Evolutionary conservation across 139 green algal species (phyloP), one percentile per base, ranked within the genome.

Genomic region (Haematococcus lacustris): DNA sequence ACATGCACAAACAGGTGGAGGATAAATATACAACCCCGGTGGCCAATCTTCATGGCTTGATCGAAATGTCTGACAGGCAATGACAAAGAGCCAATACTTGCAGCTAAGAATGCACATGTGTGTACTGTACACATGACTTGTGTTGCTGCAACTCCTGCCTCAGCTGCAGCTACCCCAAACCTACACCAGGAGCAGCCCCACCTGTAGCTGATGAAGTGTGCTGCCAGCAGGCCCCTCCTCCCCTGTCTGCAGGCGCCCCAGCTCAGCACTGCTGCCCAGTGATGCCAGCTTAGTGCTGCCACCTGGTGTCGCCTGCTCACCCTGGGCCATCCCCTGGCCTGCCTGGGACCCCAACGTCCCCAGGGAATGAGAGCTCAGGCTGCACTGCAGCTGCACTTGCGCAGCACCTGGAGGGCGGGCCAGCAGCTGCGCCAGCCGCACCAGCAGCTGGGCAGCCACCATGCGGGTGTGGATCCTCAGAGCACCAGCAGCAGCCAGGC

Each of bases 391-490:
- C 47, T n/a, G n/a, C 47, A 57, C 47, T n/a, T 57, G 21, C 21
- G 47, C 13, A 21, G 13, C 17, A 13, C 21, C 21, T 13, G 21
- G 21, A 57, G n/a, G n/a, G n/a, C n/a, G n/a, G n/a, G n/a, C 32
- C 30, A 9, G 32, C 37, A 70, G 13, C 64, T 51, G 23, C 33
- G 71, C 61, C 63, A 78, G 43, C 37, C 25, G 33, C 3, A 68
- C 68, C 39, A 97, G 74, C 71, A 85, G 85, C 51, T 83, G 73
- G 0, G 85, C 85, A 1, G 91, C 88, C 87, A 97, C 93, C 61
- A 94, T 57, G 2, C 91, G 84, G 0, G 91, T 97, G 63, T 87
- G 83, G 68, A 93, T 82, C n/a, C 91, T 79, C 2, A 88, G 87
- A 21, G 84, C 67, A 2, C 63, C 67, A 6, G 67, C 51, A 3